Conservation (phyloP, 2,329 filamentous ascomycete species). For the Alternaria ethzedia region DNA sequence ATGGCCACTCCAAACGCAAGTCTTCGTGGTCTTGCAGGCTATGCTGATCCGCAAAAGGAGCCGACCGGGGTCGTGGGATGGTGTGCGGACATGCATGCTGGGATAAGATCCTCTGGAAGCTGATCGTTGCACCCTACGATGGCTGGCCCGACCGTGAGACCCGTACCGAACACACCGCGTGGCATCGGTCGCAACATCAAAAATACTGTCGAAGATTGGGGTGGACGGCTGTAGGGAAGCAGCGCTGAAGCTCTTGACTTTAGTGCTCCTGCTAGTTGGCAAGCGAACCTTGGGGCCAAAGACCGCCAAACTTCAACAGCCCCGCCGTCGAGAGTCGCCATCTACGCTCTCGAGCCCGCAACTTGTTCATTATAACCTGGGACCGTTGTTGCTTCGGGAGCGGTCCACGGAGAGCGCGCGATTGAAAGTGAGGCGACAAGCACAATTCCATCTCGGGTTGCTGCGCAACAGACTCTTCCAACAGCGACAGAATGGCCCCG, state of each 20-base stretch:
- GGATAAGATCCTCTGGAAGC: background rate
- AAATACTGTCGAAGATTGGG: background rate
- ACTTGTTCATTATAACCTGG: background rate
- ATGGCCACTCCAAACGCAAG: too few species aligned
- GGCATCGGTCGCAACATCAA: background rate
- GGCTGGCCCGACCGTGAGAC: background rate
- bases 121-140: background rate
- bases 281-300: conserved; percentile 1
- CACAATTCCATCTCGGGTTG: background rate
- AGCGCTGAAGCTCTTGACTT: background rate
- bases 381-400: background rate
- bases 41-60: background rate
- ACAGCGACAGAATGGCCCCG: background rate
- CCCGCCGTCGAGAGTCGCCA: background rate
- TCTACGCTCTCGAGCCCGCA: background rate
- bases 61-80: background rate
- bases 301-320: background rate
- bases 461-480: background rate
- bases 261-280: background rate
- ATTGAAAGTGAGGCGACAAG: background rate
- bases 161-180: background rate
- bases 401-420: background rate
- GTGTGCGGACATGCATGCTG: conserved; percentile 9
- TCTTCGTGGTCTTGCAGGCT: background rate
- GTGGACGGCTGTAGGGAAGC: background rate